Conservation (phyloP, 2,329 filamentous ascomycete genomes). For the Pseudogymnoascus sp. region DNA sequence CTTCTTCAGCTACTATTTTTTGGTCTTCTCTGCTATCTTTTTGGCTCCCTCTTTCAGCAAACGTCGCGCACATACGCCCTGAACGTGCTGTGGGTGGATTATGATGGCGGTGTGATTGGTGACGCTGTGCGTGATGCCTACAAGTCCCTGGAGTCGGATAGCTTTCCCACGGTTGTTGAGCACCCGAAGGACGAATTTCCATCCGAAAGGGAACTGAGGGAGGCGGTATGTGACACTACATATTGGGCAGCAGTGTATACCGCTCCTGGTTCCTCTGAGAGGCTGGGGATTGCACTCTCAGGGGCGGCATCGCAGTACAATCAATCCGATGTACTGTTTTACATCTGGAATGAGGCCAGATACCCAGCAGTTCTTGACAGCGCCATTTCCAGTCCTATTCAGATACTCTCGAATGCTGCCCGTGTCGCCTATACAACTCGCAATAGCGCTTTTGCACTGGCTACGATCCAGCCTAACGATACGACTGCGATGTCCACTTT, state of each 20-base stretch:
- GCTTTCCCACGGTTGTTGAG: constrained; percentile 31
- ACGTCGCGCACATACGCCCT: constrained; percentile 34
- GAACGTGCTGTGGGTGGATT: constrained; percentile 54
- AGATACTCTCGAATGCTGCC: not conserved
- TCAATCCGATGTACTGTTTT: not conserved
- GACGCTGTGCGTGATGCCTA: constrained; percentile 30
- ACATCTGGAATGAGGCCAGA: constrained; percentile 7
- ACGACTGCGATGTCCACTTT: constrained; percentile 15
- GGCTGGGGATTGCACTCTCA: not conserved
- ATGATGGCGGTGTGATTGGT: constrained; percentile 46
- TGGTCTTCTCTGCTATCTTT: constrained; percentile 27
- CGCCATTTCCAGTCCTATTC: not conserved
- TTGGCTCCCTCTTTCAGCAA: constrained; percentile 28
- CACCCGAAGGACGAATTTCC: constrained; percentile 23
- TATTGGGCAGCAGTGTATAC: not conserved
- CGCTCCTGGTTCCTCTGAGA: not conserved
- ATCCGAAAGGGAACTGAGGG: constrained; percentile 21
- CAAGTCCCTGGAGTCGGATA: constrained; percentile 24
- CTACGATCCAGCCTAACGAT: not conserved
- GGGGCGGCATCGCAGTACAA: not conserved
- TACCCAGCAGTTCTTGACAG: not conserved
- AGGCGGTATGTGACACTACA: constrained; percentile 23
- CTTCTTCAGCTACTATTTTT: constrained; percentile 22
- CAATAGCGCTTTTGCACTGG: not conserved
- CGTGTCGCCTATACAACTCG: not conserved